Evolutionary conservation across 345 rosid species (phyloP), one percentile per base, ranked within the genome.

Genomic region (Linum trigynum): DNA sequence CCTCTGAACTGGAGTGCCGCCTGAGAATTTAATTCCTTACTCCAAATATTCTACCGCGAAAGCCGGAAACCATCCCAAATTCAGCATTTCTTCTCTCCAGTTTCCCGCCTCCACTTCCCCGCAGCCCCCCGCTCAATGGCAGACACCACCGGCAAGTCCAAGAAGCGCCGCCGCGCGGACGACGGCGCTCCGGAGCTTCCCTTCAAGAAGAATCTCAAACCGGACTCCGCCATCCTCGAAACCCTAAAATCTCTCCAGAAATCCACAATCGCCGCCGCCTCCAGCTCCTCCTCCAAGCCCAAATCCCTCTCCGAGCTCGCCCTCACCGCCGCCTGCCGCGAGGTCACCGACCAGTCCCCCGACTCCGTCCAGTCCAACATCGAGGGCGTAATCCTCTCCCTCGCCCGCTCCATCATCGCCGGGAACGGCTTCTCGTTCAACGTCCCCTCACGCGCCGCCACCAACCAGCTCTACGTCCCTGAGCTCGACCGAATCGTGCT

Each of bases 401-500:
- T 88, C 77, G 78, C 95, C 38, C 89, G 77, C 39, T 89, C 95
- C 62, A 88, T 94, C 71, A 85, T 90, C 75, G 74, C 91, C 66
- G 97, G 99, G 7, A 69, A 85, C 16, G 99, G 99, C 35, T 90
- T 86, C 85, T 72, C 96, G 72, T 86, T 90, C 74, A 78, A 78
- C 78, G 97, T 94, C 55, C 99, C 97, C 57, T 94, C 97, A 71
- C 99, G 97, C 68, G 81, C 97, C 62, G 77, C 99, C 73, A 71
- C 95, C 67, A 94, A 94, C 68, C 99, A 94, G 76, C 95, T 90
- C 17, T 94, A 94, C 71, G 97, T 94, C 50, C 96, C 99, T 1
- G 96, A 94, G 78, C 97, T 94, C n/a, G 99, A 94, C 77, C 97
- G 99, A 37, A 94, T 94, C 62, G 99, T 94, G 41, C 63, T 94